Conservation (phyloP, 345 rosid species). For the Aethionema arabicum region DNA sequence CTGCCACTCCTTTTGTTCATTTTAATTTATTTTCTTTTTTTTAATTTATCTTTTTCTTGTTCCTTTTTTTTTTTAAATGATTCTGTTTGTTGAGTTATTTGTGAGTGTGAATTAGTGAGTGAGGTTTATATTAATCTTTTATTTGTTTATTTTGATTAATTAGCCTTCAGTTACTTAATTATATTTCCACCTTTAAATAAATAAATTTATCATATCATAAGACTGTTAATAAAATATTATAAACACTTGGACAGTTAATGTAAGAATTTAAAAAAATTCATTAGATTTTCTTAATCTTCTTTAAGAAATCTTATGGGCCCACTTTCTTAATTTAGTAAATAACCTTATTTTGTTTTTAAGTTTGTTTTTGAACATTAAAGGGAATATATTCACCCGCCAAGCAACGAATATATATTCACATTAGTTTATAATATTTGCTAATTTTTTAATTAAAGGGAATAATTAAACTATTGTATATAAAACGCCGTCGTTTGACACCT, state of each 20-base stretch:
- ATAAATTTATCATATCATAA: too few species aligned
- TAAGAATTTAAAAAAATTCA: conserved; percentile 1
- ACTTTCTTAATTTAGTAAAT: conserved; percentile 1
- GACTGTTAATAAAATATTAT: too few species aligned
- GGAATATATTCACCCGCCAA: conserved; percentile 24
- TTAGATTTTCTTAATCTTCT: neutral
- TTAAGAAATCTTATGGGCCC: neutral
- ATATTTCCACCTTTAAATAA: too few species aligned
- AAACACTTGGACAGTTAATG: conserved; percentile 1
- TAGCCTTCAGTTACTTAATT: conserved; percentile 1
- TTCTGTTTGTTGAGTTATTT: conserved; percentile 21
- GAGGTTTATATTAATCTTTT: conserved; percentile 22
- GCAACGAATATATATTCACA: conserved; percentile 31
- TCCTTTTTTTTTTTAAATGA: neutral
- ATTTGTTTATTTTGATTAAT: conserved; percentile 27
- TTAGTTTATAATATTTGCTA: neutral
- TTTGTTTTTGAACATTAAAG: neutral
- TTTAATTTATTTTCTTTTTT: conserved; percentile 1
- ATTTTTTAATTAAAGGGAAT: neutral
- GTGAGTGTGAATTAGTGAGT: conserved; percentile 25
- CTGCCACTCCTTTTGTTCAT: conserved; percentile 30
- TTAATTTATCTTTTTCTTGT: conserved; percentile 10
- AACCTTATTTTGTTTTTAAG: neutral
- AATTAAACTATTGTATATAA: neutral
- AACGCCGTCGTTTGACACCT: conserved; percentile 5